A percentile compares a stretch with the other conserved stretches of the same genome.
Evolutionary conservation across 495 filamentous ascomycete species (phyloP).

Genomic region (Neurospora discreta): DNA sequence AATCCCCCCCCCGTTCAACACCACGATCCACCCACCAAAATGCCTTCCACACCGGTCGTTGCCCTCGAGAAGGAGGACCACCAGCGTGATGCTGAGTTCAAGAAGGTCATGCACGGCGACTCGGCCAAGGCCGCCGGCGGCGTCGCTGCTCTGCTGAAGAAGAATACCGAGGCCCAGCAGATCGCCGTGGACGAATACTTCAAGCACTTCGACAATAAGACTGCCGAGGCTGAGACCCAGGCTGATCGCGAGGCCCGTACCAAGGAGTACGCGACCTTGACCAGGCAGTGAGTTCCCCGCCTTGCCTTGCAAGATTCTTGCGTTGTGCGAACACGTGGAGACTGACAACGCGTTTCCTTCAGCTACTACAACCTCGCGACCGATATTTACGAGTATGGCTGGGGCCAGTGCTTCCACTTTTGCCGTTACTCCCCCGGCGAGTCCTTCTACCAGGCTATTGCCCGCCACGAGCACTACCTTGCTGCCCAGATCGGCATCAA

Average conservation of each 20-base stretch:
- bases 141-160: slow-evolving; percentile 73
- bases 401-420: slow-evolving; percentile 95
- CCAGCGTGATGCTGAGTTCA: slow-evolving; percentile 84
- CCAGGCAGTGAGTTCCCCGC: slow-evolving; percentile 63
- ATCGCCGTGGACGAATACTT: slow-evolving; percentile 95
- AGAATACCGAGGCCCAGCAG: slow-evolving; percentile 73
- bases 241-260: slow-evolving; percentile 71
- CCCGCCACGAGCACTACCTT: slow-evolving; percentile 97
- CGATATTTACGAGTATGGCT: slow-evolving; percentile 95
- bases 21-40: slow-evolving; percentile 26
- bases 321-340: background rate
- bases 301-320: background rate
- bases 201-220: slow-evolving; percentile 99
- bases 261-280: slow-evolving; percentile 88
- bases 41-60: slow-evolving; percentile 48
- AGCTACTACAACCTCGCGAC: slow-evolving; percentile 98
- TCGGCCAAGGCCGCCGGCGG: slow-evolving; percentile 60
- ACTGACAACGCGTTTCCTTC: slow-evolving; percentile 5
- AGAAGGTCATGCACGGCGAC: slow-evolving; percentile 82
- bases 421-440: slow-evolving; percentile 89
- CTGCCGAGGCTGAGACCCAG: slow-evolving; percentile 68
- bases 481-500: slow-evolving; percentile 80
- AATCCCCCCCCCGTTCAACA: slow-evolving; percentile 4
- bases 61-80: slow-evolving; percentile 77
- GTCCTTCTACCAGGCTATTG: slow-evolving; percentile 84